Conservation (phyloP, 495 filamentous ascomycete genomes). For the Cercophora scortea region DNA sequence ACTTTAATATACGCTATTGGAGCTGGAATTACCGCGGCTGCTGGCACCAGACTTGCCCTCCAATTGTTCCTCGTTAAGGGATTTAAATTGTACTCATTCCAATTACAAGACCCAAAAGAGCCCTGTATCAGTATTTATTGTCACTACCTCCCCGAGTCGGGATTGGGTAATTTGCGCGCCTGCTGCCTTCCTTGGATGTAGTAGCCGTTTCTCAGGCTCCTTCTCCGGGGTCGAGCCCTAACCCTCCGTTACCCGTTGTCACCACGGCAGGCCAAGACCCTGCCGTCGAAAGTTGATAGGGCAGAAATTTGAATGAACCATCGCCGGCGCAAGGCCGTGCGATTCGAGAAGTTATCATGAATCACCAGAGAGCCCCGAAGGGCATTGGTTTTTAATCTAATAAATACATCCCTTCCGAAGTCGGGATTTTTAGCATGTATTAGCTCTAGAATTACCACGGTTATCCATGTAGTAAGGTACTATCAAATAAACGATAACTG, state of each 20-base stretch:
- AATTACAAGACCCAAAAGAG: constrained; percentile 50
- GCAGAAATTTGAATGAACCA: constrained; percentile 62
- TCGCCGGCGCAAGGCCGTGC: constrained; percentile 56
- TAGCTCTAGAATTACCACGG: constrained; percentile 70
- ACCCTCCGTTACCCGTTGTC: constrained; percentile 47
- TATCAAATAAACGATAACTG: constrained; percentile 69
- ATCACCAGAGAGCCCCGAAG: constrained; percentile 53
- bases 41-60: constrained; percentile 43
- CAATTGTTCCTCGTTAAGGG: constrained; percentile 50
- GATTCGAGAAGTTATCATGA: constrained; percentile 61
- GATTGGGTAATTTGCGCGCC: constrained; percentile 46
- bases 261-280: constrained; percentile 46
- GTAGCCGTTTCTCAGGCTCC: constrained; percentile 38
- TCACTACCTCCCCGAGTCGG: constrained; percentile 38
- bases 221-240: constrained; percentile 42
- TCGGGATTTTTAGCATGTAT: constrained; percentile 63
- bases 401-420: constrained; percentile 60
- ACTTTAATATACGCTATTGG: constrained; percentile 33
- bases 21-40: constrained; percentile 29
- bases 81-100: constrained; percentile 22
- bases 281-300: constrained; percentile 57
- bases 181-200: constrained; percentile 41
- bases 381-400: constrained; percentile 65
- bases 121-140: constrained; percentile 50
- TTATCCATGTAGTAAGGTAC: constrained; percentile 66